Base-by-base conservation (phyloP, 1,139 yeast genomes). In the Wickerhamiella infanticola region DNA sequence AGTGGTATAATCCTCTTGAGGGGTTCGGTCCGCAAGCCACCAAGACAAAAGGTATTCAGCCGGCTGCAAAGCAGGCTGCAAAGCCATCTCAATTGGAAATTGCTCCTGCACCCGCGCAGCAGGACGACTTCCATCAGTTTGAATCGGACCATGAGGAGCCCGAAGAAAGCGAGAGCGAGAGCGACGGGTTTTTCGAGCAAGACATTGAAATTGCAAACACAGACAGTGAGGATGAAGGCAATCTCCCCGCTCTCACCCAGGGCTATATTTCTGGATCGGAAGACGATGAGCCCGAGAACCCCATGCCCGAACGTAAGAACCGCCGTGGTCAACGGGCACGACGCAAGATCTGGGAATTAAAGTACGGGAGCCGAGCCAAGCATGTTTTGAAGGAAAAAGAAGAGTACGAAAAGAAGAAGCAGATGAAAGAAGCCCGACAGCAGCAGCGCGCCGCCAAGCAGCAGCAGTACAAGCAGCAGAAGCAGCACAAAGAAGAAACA, bases 321-420 rank as follows among this genome's bases (percentile, higher is more conserved):
- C 73, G 98, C 64, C 77, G 96, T 60, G 98, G 98, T 24, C 98
- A 93, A 68, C 72, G 97, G 54, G 98, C 96, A 2, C 78, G 99
- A 65, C 93, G 90, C 62, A 81, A 82, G 67, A 85, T 90, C 46
- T 88, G 97, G 96, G 98, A 86, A 58, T 68, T 74, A 63, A 90
- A 90, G 62, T 90, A 72, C 59, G 98, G 98, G 37, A 63, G 65
- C 35, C 69, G 69, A 37, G 98, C 98, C n/a, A 80, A 78, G 48
- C 99, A 93, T 61, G 70, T 86, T 36, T 70, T 75, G 57, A 73
- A 77, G 53, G 81, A 83, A 54, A 65, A 68, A 11, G 76, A 72
- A 44, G 70, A 76, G 41, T 62, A 67, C 37, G 65, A 65, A 41
- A 70, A 72, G 45, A 48, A 55, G 46, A 68, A 81, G 50, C 94